Conservation (phyloP, 331 rosid genomes). For the Pyracantha coccinea region DNA sequence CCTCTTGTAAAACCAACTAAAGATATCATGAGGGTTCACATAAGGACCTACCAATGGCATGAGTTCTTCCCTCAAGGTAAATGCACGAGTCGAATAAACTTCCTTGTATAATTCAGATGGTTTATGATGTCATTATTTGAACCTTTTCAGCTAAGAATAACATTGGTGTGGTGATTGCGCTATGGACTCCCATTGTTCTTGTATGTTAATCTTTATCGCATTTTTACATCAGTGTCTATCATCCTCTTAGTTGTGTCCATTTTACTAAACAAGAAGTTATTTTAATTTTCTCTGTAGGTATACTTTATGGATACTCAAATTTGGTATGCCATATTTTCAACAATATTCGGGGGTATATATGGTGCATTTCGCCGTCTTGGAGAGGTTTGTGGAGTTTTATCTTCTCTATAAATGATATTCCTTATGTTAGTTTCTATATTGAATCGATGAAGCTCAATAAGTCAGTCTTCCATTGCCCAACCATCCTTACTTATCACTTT, state of each 20-base stretch:
- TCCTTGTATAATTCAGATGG: constrained; percentile 1
- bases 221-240: background rate
- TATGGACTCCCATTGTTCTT: constrained; percentile 91
- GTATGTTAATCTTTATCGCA: constrained; percentile 40
- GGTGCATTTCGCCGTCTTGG: constrained; percentile 96
- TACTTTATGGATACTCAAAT: constrained; percentile 98
- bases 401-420: background rate
- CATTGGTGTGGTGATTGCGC: constrained; percentile 79
- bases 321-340: constrained; percentile 96
- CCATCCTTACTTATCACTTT: background rate
- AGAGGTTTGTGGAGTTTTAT: constrained; percentile 60
- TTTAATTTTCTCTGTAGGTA: constrained; percentile 41
- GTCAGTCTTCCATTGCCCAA: background rate
- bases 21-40: constrained; percentile 53
- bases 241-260: constrained; percentile 9
- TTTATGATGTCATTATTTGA: constrained; percentile 24
- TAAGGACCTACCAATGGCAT: constrained; percentile 59
- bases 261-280: too few relatives aligned
- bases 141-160: constrained; percentile 66
- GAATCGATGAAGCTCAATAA: background rate
- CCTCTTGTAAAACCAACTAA: constrained; percentile 87
- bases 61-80: constrained; percentile 95
- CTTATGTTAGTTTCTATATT: background rate
- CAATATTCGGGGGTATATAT: constrained; percentile 81
- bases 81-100: constrained; percentile 11